A percentile compares a stretch with the other conserved stretches of the same genome.
Conservation (phyloP, 257 asterid species). For the Striga asiatica region DNA sequence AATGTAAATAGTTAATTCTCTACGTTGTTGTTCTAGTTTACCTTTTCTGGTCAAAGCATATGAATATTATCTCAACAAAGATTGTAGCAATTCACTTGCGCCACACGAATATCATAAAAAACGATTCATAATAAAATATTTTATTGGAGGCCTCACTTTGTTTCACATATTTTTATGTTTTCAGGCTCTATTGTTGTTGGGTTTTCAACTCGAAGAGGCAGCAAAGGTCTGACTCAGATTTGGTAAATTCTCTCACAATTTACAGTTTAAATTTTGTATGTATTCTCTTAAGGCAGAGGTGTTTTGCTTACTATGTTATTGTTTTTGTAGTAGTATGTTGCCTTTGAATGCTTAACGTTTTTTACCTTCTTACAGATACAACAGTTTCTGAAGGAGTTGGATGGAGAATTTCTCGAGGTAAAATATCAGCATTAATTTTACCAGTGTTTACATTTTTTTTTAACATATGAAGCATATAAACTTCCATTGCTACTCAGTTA, state of each 20-base stretch:
- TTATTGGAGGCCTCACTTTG: no score
- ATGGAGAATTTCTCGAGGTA: slow-evolving; percentile 88
- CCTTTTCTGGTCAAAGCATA: no score
- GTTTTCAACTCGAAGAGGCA: slow-evolving; percentile 68
- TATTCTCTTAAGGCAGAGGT: neutral
- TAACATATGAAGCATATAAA: no score
- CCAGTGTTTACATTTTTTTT: no score
- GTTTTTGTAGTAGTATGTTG: neutral
- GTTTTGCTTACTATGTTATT: neutral
- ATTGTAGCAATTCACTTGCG: no score
- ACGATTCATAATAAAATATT: no score
- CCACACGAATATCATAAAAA: no score
- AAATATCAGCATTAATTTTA: neutral
- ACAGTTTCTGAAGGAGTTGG: slow-evolving; percentile 63
- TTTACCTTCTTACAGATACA: slow-evolving; percentile 51
- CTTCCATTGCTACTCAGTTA: no score
- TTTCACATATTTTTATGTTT: slow-evolving; percentile 12
- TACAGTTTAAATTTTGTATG: neutral
- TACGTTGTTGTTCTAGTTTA: no score
- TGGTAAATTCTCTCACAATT: neutral
- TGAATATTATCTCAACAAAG: no score
- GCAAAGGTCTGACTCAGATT: slow-evolving; percentile 32
- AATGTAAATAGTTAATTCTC: no score
- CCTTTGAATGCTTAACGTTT: neutral
- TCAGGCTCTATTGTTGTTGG: slow-evolving; percentile 79